Base-by-base conservation (phyloP, 2,329 filamentous ascomycete genomes). In the Cladosporium austrohemisphaericum region DNA sequence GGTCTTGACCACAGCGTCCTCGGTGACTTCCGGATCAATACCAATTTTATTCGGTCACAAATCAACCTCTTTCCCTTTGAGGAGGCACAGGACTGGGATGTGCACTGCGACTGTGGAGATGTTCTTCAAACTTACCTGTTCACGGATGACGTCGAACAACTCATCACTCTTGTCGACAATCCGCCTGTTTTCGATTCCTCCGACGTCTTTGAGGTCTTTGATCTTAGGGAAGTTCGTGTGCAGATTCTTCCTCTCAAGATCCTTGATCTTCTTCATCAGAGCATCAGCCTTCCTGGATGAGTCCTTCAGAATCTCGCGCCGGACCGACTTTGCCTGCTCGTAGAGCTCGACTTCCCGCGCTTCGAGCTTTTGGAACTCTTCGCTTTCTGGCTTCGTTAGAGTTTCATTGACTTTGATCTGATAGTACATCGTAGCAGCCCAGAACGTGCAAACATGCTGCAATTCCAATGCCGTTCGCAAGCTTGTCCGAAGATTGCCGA, bases 401-500 rank as follows among this genome's bases (percentile, higher is more conserved):
- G 79, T 74, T 36, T 78, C 66, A 49, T 91, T 80, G 1, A 81
- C 79, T 62, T 91, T 93, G 53, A 94, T 86, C 61, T 95, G 88
- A 62, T 83, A 96, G 57, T 84, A 84, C 0, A 84, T 85, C 57
- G 90, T 95, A 11, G 85, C 89, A 20, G 84, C 84, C 62, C 94
- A 95, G 69, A 96, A 96, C 1, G 81, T 76, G 23, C 85, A 88
- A 56, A 85, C 83, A 64, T 96, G 92, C 53, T 92, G 79, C 35
- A 94, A 68, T 62, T 95, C 89, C 14, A 95, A 72, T 2, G 87
- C 83, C 16, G 75, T 77, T 8, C 89, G 83, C 18, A 96, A 72
- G 35, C 82, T 79, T 46, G 83, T 80, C 26, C 83, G 80, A 41
- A 63, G 49, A 23, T 58, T 44, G 18, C 62, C 52, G 3, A 64